Percentiles rank a stretch among this genome's conserved stretches.
Conservation (phyloP, 768 basidiomycete genomes). For the Xerocomellus intermedius region DNA sequence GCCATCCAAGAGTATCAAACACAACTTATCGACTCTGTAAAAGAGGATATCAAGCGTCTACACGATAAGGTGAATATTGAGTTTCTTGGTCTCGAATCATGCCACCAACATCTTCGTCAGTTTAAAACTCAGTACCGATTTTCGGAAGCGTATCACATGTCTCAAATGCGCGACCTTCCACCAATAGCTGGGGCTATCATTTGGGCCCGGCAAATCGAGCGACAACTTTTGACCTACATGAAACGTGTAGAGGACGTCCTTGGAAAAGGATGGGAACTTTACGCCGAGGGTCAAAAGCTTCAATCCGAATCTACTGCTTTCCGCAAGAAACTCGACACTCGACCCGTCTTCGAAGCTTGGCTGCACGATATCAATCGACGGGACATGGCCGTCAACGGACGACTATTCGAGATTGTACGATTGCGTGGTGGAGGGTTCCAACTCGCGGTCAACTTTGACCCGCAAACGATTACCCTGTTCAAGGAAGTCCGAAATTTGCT, state of each 20-base stretch:
- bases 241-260: constrained; percentile 98
- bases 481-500: constrained; percentile 96
- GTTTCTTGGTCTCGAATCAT: neutral
- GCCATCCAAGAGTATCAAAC: constrained; percentile 99
- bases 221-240: constrained; percentile 96
- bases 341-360: constrained; percentile 96
- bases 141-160: constrained; percentile 97
- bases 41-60: constrained; percentile 93
- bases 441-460: constrained; percentile 95
- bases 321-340: constrained; percentile 93
- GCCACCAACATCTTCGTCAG: constrained; percentile 34
- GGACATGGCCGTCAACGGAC: constrained; percentile 88
- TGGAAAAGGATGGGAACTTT: constrained; percentile 97
- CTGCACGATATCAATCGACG: constrained; percentile 90
- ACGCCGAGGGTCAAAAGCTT: constrained; percentile 98
- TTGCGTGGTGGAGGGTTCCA: constrained; percentile 75
- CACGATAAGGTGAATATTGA: constrained; percentile 73
- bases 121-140: constrained; percentile 96
- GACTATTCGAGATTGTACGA: constrained; percentile 88
- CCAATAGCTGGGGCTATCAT: constrained; percentile 98
- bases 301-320: constrained; percentile 90
- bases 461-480: constrained; percentile 97
- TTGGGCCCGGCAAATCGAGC: constrained; percentile 99
- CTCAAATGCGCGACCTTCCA: constrained; percentile 96
- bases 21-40: constrained; percentile 97